phyloP scores from a whole-genome alignment of 306 rosid genomes.

The Acacia confusa region DNA sequence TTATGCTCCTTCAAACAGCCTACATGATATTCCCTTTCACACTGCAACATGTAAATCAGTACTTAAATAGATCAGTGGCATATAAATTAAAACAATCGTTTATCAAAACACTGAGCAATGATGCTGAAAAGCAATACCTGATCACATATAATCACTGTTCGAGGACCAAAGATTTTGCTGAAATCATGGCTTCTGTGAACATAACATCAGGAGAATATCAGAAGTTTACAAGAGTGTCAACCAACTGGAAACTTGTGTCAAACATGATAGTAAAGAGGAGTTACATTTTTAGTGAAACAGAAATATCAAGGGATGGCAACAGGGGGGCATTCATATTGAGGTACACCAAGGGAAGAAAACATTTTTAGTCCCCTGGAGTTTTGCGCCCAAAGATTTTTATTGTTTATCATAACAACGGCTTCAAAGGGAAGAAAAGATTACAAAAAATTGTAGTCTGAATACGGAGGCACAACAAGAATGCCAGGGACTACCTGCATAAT shows the following conservation, averaged over 20 bases:
- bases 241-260: not conserved
- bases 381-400: not conserved
- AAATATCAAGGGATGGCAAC: not conserved
- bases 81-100: not conserved
- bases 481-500: conserved; percentile 59
- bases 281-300: not conserved
- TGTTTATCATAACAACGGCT: not conserved
- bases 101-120: not conserved
- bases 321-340: not conserved
- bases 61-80: not conserved
- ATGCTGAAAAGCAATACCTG: conserved; percentile 51
- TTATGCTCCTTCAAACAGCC: conserved; percentile 74
- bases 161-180: conserved; percentile 60
- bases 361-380: not conserved
- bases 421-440: not conserved
- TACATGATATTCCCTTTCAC: conserved; percentile 81
- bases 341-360: not conserved
- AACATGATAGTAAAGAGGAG: not conserved
- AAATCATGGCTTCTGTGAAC: conserved; percentile 63
- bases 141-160: conserved; percentile 77
- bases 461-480: not conserved
- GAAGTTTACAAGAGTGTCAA: not conserved
- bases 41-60: conserved; percentile 39
- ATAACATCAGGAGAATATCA: conserved; percentile 23
- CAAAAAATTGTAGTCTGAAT: not conserved